These are phyloP conservation scores for Fusarium nelsonii DNA, from an alignment of 2,329 filamentous ascomycete genomes.

Conservation along the genomic window DNA sequence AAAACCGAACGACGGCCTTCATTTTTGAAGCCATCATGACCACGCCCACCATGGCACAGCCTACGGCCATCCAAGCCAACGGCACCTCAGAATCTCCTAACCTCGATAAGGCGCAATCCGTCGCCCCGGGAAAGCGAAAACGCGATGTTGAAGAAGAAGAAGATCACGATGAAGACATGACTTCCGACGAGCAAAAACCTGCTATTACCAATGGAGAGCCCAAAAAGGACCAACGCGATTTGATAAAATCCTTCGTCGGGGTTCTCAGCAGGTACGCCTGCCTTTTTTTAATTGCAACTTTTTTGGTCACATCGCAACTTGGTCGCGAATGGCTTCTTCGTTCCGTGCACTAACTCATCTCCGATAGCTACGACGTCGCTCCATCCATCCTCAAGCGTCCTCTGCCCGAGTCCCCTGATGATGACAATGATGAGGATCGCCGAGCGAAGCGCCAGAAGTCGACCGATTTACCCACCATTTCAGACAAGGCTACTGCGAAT, in stretches of 20 bases:
- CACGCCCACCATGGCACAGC: conserved; percentile 57
- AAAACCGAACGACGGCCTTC: conserved; percentile 20
- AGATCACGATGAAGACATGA: conserved; percentile 52
- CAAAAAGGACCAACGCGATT: conserved; percentile 51
- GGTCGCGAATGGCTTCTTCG: conserved; percentile 19
- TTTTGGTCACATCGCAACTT: conserved; percentile 26
- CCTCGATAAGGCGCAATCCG: conserved; percentile 50
- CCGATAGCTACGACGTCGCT: conserved; percentile 64
- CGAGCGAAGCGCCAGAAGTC: conserved; percentile 72
- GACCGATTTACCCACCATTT: conserved; percentile 62
- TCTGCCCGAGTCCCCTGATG: conserved; percentile 57
- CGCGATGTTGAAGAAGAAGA: conserved; percentile 61
- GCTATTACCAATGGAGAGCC: conserved; percentile 43
- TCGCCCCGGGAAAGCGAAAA: conserved; percentile 67
- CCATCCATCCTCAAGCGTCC: conserved; percentile 68
- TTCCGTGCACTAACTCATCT: conserved; percentile 49
- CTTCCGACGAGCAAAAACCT: conserved; percentile 47
- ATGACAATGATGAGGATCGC: conserved; percentile 63
- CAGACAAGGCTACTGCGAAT: conserved; percentile 65
- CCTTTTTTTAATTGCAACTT: conserved; percentile 15
- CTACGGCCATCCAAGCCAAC: conserved; percentile 56
- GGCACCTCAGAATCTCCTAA: conserved; percentile 56
- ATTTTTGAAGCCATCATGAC: conserved; percentile 43
- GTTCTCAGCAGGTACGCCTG: conserved; percentile 55
- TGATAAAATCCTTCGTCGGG: conserved; percentile 56